Evolutionary conservation across 176 grass and related monocot genomes (phyloP).

Genomic region (Tillandsia leiboldiana): DNA sequence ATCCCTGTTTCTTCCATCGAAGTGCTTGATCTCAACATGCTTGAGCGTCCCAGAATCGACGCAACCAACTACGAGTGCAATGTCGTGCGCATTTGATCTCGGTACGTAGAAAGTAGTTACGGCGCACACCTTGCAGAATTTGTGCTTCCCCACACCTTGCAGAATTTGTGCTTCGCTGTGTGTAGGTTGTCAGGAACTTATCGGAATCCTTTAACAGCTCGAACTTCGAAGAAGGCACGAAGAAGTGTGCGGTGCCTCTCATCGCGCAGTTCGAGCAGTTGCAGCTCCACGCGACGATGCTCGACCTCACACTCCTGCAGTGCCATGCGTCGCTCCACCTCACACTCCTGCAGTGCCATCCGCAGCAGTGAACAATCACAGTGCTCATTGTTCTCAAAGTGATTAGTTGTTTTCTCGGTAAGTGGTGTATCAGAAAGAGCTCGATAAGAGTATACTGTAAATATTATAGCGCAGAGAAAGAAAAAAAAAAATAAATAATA

Average conservation of each 20-base stretch:
- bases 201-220: conserved; percentile 21
- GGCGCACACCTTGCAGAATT: conserved; percentile 68
- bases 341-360: conserved; percentile 65
- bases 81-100: conserved; percentile 56
- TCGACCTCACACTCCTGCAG: conserved; percentile 60
- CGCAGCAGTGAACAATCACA: conserved; percentile 40
- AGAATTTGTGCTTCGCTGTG: conserved; percentile 73
- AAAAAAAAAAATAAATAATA: too few species aligned
- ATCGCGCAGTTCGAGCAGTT: conserved; percentile 68
- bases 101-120: conserved; percentile 80
- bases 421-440: neutral
- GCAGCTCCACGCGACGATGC: conserved; percentile 60
- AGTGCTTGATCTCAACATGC: conserved; percentile 45
- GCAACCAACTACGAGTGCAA: conserved; percentile 49
- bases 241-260: conserved; percentile 52
- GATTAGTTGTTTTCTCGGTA: neutral
- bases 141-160: conserved; percentile 71
- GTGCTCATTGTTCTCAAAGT: conserved; percentile 25
- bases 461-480: too few species aligned
- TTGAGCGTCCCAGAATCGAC: conserved; percentile 58
- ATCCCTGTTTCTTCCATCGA: conserved; percentile 64
- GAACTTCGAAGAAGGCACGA: conserved; percentile 55
- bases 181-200: conserved; percentile 65
- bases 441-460: neutral
- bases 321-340: conserved; percentile 82